A percentile compares a stretch with the other conserved stretches of the same genome.
phyloP scores from a whole-genome alignment of 2,329 filamentous ascomycete genomes.

The Colletotrichum horii region DNA sequence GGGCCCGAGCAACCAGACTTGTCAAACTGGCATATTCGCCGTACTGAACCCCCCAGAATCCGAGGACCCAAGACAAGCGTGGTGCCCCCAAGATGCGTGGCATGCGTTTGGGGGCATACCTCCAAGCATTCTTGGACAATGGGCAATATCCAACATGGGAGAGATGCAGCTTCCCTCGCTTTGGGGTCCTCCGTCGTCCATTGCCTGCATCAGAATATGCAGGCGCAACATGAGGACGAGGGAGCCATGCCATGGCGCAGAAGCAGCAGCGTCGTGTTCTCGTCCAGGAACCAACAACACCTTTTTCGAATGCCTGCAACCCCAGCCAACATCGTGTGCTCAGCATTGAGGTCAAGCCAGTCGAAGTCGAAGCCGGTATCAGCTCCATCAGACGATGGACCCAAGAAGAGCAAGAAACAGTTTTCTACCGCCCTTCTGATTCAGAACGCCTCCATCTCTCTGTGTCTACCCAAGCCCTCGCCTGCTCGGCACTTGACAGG shows the following conservation, averaged over 20 bases:
- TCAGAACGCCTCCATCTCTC: background rate
- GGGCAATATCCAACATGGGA: background rate
- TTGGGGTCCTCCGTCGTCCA: background rate
- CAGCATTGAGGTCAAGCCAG: background rate
- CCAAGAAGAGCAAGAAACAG: background rate
- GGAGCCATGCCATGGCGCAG: background rate
- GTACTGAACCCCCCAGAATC: background rate
- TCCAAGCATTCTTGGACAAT: background rate
- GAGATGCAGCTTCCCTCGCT: background rate
- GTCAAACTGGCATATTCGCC: background rate
- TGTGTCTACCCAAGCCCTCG: background rate
- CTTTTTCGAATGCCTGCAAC: background rate
- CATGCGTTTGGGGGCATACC: background rate
- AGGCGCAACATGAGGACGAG: background rate
- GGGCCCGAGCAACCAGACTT: background rate
- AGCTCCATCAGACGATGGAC: background rate
- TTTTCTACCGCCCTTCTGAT: background rate
- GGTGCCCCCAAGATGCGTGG: background rate
- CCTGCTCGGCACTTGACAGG: background rate
- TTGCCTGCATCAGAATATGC: conserved; percentile 1
- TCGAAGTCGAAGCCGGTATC: background rate
- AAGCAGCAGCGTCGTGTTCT: background rate
- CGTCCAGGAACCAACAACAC: background rate
- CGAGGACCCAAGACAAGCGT: background rate
- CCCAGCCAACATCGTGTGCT: background rate